Evolutionary conservation across 179 eudicot species (phyloP).

Genomic region (Patellifolia procumbens): DNA sequence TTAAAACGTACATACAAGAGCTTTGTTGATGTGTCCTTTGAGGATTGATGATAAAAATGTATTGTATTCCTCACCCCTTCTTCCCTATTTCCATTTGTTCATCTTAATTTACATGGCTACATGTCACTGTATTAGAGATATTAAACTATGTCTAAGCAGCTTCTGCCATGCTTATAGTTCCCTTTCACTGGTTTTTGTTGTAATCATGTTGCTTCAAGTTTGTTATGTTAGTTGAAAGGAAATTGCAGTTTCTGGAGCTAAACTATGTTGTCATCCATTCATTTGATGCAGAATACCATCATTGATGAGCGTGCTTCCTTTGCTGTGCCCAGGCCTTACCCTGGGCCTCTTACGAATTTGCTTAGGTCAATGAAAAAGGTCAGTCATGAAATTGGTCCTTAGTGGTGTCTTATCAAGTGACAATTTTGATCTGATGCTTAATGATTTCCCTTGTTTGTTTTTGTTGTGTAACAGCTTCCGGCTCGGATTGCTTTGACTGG

Average conservation of each 20-base stretch:
- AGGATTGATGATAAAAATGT: not conserved
- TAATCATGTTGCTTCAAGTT: not conserved
- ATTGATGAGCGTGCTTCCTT: slow-evolving; percentile 93
- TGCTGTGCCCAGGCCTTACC: slow-evolving; percentile 72
- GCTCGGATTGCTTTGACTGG: slow-evolving; percentile 79
- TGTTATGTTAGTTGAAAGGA: not conserved
- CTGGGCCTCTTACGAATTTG: slow-evolving; percentile 72
- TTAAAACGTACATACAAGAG: slow-evolving; percentile 9
- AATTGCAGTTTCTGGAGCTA: not conserved
- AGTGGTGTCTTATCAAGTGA: not conserved
- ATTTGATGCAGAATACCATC: slow-evolving; percentile 58
- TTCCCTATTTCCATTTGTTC: not conserved
- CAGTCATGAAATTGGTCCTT: slow-evolving; percentile 24
- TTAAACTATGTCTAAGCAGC: slow-evolving; percentile 1
- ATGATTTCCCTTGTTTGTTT: not conserved
- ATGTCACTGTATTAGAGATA: too few species aligned
- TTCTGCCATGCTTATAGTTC: not conserved
- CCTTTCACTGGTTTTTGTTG: too few species aligned
- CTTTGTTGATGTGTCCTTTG: not conserved
- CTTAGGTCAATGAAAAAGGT: slow-evolving; percentile 71
- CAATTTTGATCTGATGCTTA: not conserved
- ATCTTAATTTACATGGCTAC: slow-evolving; percentile 10
- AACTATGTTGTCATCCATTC: not conserved
- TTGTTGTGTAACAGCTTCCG: slow-evolving; percentile 57
- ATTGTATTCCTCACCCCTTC: not conserved